Evolutionary conservation across 768 basidiomycete genomes (phyloP).

Genomic region (Tulasnella calospora): DNA sequence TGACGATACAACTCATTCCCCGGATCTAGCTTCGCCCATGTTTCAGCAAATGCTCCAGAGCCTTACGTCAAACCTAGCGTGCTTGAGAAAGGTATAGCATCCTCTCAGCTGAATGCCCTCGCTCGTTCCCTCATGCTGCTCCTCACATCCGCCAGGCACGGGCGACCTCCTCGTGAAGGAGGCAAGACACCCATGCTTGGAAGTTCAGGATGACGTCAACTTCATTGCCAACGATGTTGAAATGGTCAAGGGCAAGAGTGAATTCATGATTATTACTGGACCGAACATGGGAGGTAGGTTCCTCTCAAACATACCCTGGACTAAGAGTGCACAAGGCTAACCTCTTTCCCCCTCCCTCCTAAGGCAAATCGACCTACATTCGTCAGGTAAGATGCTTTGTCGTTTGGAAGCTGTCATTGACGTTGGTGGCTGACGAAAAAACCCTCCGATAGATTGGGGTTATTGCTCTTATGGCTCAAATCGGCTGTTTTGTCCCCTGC

Average conservation of each 20-base stretch:
- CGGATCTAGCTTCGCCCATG: conserved; percentile 76
- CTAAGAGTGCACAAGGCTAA: background rate
- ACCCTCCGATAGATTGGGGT: conserved; percentile 65
- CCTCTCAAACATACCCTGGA: background rate
- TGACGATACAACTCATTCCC: background rate
- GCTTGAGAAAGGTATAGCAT: conserved; percentile 58
- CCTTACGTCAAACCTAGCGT: conserved; percentile 85
- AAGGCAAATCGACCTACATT: conserved; percentile 92
- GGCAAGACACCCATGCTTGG: conserved; percentile 92
- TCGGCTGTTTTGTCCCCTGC: conserved; percentile 93
- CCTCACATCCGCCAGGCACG: conserved; percentile 48
- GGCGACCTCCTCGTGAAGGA: conserved; percentile 77
- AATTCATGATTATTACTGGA: conserved; percentile 96
- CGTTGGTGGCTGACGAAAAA: background rate
- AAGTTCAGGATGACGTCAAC: conserved; percentile 90
- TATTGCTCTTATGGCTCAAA: conserved; percentile 94
- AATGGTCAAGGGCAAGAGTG: conserved; percentile 89
- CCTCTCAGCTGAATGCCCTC: background rate
- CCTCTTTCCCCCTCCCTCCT: background rate
- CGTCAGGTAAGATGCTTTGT: conserved; percentile 54
- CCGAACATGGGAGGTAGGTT: conserved; percentile 84
- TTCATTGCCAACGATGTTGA: conserved; percentile 96
- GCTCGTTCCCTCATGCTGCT: background rate
- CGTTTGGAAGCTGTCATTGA: background rate
- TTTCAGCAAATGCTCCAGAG: conserved; percentile 79